A percentile compares a stretch with the other conserved stretches of the same genome.
Evolutionary conservation across 2,329 filamentous ascomycete genomes (phyloP).

Genomic region (Blastomyces percursus): DNA sequence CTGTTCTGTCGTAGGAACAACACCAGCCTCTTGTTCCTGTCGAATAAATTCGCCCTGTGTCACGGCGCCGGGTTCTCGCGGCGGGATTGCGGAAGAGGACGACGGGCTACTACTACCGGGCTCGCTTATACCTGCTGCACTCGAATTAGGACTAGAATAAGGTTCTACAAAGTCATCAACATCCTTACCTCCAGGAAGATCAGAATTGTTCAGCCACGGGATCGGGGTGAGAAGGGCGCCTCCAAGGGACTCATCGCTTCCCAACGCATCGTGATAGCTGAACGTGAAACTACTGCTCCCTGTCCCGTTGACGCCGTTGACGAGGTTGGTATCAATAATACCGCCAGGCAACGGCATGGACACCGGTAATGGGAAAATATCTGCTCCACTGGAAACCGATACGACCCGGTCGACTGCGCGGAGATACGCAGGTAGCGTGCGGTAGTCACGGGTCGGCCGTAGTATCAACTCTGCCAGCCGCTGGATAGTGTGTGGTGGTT

Average conservation of each 20-base stretch:
- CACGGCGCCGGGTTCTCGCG: constrained; percentile 43
- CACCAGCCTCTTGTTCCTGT: constrained; percentile 75
- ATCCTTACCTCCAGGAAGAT: constrained; percentile 13
- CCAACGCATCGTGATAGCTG: constrained; percentile 39
- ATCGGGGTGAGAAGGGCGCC: constrained; percentile 90
- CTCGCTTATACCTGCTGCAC: background rate
- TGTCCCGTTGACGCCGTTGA: constrained; percentile 47
- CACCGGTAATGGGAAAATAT: constrained; percentile 67
- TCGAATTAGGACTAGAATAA: constrained; percentile 13
- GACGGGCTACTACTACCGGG: background rate
- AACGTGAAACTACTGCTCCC: constrained; percentile 28
- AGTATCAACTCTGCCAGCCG: constrained; percentile 79
- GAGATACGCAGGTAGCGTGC: constrained; percentile 69
- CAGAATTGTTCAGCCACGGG: constrained; percentile 59
- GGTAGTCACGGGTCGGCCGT: constrained; percentile 66
- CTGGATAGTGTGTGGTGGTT: constrained; percentile 87
- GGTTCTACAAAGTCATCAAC: constrained; percentile 15
- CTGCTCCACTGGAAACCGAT: constrained; percentile 71
- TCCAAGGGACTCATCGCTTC: constrained; percentile 78
- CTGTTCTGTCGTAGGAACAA: constrained; percentile 58
- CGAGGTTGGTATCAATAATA: constrained; percentile 20
- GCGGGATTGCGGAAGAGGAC: constrained; percentile 16
- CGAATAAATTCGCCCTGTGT: constrained; percentile 75
- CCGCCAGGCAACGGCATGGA: constrained; percentile 44
- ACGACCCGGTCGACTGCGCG: constrained; percentile 85